Evolutionary conservation across 148 eudicot genomes (phyloP).

Genomic region (Beta vulgaris): DNA sequence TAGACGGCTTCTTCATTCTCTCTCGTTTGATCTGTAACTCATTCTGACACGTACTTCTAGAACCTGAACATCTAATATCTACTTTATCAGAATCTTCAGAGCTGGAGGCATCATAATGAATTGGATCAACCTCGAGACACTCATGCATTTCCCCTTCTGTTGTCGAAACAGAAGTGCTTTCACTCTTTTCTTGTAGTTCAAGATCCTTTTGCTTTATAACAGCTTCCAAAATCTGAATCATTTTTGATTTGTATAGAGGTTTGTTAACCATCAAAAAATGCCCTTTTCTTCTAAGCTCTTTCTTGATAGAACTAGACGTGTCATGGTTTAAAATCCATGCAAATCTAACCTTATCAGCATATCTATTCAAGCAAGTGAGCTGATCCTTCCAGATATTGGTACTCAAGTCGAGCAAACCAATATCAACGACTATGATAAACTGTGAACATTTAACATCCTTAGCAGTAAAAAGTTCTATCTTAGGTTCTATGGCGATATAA

Average conservation of each 20-base stretch:
- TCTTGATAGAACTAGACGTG: slow-evolving; percentile 63
- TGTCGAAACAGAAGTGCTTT: slow-evolving; percentile 15
- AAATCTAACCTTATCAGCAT: slow-evolving; percentile 50
- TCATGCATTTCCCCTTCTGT: slow-evolving; percentile 44
- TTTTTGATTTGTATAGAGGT: slow-evolving; percentile 83
- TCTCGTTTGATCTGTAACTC: slow-evolving; percentile 32
- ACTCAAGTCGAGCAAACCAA: slow-evolving; percentile 68
- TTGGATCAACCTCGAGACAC: slow-evolving; percentile 56
- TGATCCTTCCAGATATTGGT: slow-evolving; percentile 83
- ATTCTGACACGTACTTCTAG: slow-evolving; percentile 15
- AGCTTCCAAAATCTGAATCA: slow-evolving; percentile 82
- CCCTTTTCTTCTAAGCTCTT: slow-evolving; percentile 67
- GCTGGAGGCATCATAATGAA: slow-evolving; percentile 48
- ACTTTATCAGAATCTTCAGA: slow-evolving; percentile 67
- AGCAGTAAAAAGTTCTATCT: slow-evolving; percentile 25
- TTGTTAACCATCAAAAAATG: slow-evolving; percentile 74
- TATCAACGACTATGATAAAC: slow-evolving; percentile 61
- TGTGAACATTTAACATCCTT: slow-evolving; percentile 32
- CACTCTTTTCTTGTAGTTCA: slow-evolving; percentile 34
- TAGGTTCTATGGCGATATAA: slow-evolving; percentile 21
- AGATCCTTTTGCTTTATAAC: slow-evolving; percentile 45
- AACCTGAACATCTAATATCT: slow-evolving; percentile 27
- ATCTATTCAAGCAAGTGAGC: slow-evolving; percentile 55
- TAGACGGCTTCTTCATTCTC: slow-evolving; percentile 20
- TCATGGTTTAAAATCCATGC: slow-evolving; percentile 85